phyloP scores from a whole-genome alignment of 2,329 filamentous ascomycete species.

The Magnaporthales sp. region DNA sequence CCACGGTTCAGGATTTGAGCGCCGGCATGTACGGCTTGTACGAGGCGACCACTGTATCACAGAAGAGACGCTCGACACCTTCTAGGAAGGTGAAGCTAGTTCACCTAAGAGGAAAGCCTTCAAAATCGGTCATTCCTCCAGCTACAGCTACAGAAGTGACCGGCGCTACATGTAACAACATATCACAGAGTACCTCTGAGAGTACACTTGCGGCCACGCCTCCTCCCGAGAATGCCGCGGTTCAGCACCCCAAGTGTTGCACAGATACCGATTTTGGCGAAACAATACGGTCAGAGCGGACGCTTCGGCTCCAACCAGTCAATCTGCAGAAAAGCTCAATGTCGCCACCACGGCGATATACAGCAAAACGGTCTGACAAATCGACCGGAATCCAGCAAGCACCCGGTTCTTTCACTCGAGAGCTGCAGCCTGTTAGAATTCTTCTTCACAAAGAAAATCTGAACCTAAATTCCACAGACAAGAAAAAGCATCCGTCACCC shows the following conservation, averaged over 20 bases:
- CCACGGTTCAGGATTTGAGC: neutral
- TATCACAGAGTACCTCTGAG: neutral
- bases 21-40: neutral
- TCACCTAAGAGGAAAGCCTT: neutral
- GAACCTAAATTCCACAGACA: neutral
- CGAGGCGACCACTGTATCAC: neutral
- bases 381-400: neutral
- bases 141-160: neutral
- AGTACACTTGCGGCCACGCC: neutral
- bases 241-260: neutral
- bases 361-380: neutral
- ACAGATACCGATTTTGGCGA: neutral
- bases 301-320: neutral
- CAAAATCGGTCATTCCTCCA: neutral
- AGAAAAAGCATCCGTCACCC: slow-evolving; percentile 4
- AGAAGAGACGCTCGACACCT: neutral
- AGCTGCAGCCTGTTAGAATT: neutral
- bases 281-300: neutral
- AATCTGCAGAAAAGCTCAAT: neutral
- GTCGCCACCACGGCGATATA: neutral
- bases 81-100: neutral
- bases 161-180: neutral
- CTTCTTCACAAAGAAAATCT: neutral
- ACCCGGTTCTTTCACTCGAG: neutral
- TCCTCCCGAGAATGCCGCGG: neutral